phyloP scores from a whole-genome alignment of 768 basidiomycete species.

The Lentinula detonsa region DNA sequence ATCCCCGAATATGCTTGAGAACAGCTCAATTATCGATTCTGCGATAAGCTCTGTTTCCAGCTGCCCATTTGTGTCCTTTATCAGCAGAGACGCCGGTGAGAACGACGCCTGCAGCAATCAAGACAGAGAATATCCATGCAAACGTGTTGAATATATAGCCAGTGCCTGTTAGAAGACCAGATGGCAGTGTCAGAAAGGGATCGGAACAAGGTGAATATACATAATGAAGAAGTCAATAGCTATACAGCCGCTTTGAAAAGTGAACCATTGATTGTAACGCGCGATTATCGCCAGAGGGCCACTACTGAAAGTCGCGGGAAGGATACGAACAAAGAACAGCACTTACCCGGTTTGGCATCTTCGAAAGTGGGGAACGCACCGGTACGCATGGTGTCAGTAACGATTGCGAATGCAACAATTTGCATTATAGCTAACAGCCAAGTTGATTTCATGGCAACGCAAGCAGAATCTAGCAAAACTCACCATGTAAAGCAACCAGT shows the following conservation, averaged over 20 bases:
- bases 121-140: slow-evolving; percentile 54
- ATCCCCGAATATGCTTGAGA: background rate
- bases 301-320: background rate
- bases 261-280: background rate
- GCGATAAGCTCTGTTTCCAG: slow-evolving; percentile 64
- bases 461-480: slow-evolving; percentile 5
- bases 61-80: slow-evolving; percentile 66
- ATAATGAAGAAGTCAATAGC: too few species aligned
- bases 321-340: background rate
- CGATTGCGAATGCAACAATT: slow-evolving; percentile 53
- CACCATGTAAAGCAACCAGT: slow-evolving; percentile 58
- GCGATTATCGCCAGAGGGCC: background rate
- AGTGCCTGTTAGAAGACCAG: slow-evolving; percentile 34
- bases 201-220: background rate
- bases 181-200: background rate
- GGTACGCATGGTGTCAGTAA: slow-evolving; percentile 54
- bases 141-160: slow-evolving; percentile 55
- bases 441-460: too few species aligned
- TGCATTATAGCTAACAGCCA: slow-evolving; percentile 45
- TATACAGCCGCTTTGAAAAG: too few species aligned
- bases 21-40: slow-evolving; percentile 22
- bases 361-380: slow-evolving; percentile 44
- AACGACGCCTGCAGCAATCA: slow-evolving; percentile 49
- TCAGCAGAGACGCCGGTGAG: slow-evolving; percentile 59
- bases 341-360: slow-evolving; percentile 54